Conservation (phyloP, 176 grass and related monocot species). For the Luzula sylvatica region DNA sequence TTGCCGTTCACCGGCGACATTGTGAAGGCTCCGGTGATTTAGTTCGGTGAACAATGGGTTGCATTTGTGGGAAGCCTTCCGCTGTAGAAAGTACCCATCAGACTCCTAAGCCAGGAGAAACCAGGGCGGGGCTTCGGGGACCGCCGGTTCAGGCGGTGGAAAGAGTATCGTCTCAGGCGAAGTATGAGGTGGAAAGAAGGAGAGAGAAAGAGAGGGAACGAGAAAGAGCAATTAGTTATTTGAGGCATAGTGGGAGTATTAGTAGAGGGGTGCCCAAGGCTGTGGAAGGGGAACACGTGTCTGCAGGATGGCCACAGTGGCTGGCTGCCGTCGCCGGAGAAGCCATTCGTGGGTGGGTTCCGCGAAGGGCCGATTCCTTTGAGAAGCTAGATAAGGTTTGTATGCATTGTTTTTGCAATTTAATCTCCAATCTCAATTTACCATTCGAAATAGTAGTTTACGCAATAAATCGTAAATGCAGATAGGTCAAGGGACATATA, state of each 20-base stretch:
- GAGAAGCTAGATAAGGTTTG: slow-evolving; percentile 98
- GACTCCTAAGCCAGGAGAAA: too few species aligned
- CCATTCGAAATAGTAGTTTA: not conserved
- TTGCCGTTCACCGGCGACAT: not conserved
- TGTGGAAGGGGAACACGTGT: slow-evolving; percentile 71
- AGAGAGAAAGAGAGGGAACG: slow-evolving; percentile 27
- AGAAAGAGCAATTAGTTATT: slow-evolving; percentile 29
- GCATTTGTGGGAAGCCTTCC: slow-evolving; percentile 21
- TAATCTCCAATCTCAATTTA: not conserved
- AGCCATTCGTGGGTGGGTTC: slow-evolving; percentile 93
- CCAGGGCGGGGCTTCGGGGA: not conserved
- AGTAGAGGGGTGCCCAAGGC: slow-evolving; percentile 41
- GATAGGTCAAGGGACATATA: slow-evolving; percentile 99
- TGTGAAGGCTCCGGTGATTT: not conserved
- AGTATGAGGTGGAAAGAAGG: slow-evolving; percentile 30
- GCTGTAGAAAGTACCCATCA: slow-evolving; percentile 1
- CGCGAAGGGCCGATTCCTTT: slow-evolving; percentile 87
- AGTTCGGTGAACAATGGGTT: slow-evolving; percentile 9
- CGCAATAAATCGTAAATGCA: slow-evolving; percentile 35
- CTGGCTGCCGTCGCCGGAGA: slow-evolving; percentile 71
- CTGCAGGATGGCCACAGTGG: slow-evolving; percentile 88
- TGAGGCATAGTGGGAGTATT: slow-evolving; percentile 31
- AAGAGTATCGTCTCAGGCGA: slow-evolving; percentile 19
- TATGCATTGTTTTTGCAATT: not conserved
- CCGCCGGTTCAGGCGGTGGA: not conserved